Conservation (phyloP, 352 stramenopile genomes). For the Globisporangium paroecandrum region DNA sequence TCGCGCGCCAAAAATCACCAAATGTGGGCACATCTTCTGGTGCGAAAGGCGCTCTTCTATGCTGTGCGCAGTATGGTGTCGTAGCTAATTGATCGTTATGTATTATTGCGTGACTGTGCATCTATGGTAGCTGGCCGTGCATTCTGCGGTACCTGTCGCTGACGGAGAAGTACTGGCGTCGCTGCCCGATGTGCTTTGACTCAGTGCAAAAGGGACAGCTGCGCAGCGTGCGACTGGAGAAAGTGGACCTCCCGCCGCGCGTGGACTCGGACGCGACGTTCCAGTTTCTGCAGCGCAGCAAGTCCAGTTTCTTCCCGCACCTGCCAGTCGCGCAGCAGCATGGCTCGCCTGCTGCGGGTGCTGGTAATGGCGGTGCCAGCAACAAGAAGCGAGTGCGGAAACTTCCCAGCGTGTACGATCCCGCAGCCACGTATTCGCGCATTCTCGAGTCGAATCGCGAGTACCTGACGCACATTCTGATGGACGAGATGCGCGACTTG, state of each 20-base stretch:
- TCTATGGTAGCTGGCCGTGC: constrained; percentile 63
- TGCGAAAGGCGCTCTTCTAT: constrained; percentile 17
- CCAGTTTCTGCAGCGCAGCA: constrained; percentile 69
- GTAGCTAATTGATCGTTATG: too few relatives aligned
- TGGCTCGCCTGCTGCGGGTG: not conserved
- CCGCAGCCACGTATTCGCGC: constrained; percentile 60
- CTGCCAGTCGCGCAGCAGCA: constrained; percentile 21
- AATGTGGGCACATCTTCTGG: constrained; percentile 86
- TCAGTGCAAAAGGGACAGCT: constrained; percentile 80
- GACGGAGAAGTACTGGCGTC: constrained; percentile 85
- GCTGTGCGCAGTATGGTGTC: not conserved
- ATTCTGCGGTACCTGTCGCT: constrained; percentile 82
- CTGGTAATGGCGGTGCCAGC: not conserved
- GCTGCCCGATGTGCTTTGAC: constrained; percentile 87
- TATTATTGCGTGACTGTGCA: not conserved
- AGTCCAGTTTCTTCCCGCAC: constrained; percentile 69
- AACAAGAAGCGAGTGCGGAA: constrained; percentile 36
- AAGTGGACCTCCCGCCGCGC: constrained; percentile 51
- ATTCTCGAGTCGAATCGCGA: constrained; percentile 69
- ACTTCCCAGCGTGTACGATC: constrained; percentile 66
- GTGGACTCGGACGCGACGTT: constrained; percentile 57
- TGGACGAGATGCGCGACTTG: constrained; percentile 65
- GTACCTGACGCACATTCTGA: constrained; percentile 59
- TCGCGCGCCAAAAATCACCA: constrained; percentile 81
- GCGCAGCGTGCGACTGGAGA: constrained; percentile 64